These are phyloP conservation scores for Funneliformis mosseae DNA, from an alignment of 192 early-diverging fungal species.

Conservation along the genomic window DNA sequence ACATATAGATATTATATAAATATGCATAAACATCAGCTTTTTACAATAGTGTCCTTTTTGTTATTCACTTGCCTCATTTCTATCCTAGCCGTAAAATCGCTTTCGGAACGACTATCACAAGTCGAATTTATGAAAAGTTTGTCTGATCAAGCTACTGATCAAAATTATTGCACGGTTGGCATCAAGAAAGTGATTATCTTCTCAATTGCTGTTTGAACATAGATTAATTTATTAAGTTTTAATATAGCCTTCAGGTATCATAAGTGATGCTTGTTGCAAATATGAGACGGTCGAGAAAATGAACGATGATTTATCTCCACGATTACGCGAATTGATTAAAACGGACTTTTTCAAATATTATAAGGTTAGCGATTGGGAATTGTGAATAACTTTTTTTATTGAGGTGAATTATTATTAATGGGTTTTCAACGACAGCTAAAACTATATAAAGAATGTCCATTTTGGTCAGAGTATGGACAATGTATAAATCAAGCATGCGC, in stretches of 20 bases:
- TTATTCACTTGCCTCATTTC: neutral
- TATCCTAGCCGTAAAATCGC: neutral
- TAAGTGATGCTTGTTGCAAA: constrained; percentile 69
- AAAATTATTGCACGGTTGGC: neutral
- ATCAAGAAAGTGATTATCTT: neutral
- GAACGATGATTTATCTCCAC: constrained; percentile 69
- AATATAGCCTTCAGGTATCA: constrained; percentile 57
- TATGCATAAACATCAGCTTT: neutral
- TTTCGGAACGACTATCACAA: neutral
- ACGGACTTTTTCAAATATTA: constrained; percentile 92
- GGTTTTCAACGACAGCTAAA: constrained; percentile 51
- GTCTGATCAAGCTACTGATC: constrained; percentile 8
- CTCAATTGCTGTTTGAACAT: neutral
- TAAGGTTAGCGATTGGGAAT: constrained; percentile 54
- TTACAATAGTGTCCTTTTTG: neutral
- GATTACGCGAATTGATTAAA: constrained; percentile 75
- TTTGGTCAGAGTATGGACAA: constrained; percentile 66
- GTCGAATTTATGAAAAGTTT: constrained; percentile 3
- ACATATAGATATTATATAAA: neutral
- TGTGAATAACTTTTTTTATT: neutral
- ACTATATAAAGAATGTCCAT: constrained; percentile 73
- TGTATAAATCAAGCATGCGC: constrained; percentile 71
- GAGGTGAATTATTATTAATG: neutral
- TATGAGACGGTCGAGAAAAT: constrained; percentile 75
- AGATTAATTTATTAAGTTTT: neutral